Evolutionary conservation across 2,329 filamentous ascomycete genomes (phyloP), one percentile per base, ranked within the genome.

Genomic region (Myotisia sp.): DNA sequence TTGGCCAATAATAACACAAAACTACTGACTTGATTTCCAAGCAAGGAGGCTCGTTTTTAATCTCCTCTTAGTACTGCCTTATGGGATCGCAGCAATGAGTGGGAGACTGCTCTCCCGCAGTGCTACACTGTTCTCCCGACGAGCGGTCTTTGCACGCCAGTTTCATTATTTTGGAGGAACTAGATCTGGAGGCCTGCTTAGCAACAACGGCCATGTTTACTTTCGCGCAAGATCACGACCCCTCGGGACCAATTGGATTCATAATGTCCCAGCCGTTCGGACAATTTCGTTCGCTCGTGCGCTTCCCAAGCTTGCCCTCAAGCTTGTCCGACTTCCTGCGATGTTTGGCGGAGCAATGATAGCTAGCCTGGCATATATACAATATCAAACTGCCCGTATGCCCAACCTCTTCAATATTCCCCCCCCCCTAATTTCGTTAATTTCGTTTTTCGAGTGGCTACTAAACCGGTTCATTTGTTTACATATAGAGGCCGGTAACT

Each of bases 331-430:
- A 37, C 67, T 93, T 36, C 90, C 90, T 13, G 90, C 90, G 38
- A 79, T 94, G 63, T 86, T 93, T 49, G 90, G 87, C 26, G 85
- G 84, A 26, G 71, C 86, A 29, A 82, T 85, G 50, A 72, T 98
- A 44, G 86, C 83, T 9, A 82, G 81, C 2, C 63, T 92, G 39
- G 85, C 85, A 17, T 98, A 93, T 70, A 63, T 98, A 31, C 90
- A 98, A 54, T 95, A 98, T 54, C 90, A 98, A 59, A 87, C 90
- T 42, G 76, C 78, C 37, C 81, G 81, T 86, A 70, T 42, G 80
- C 70, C n/a, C n/a, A 40, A 21, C 29, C 27, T 26, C 26, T 22
- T 34, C 2, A 27, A n/a, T 13, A 3, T 26, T 43, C 17, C n/a
- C 7, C n/a, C n/a, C n/a, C n/a, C n/a, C n/a, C n/a, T n/a, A n/a